phyloP scores from a whole-genome alignment of 148 eudicot species.

The Suaeda aralocaspica region DNA sequence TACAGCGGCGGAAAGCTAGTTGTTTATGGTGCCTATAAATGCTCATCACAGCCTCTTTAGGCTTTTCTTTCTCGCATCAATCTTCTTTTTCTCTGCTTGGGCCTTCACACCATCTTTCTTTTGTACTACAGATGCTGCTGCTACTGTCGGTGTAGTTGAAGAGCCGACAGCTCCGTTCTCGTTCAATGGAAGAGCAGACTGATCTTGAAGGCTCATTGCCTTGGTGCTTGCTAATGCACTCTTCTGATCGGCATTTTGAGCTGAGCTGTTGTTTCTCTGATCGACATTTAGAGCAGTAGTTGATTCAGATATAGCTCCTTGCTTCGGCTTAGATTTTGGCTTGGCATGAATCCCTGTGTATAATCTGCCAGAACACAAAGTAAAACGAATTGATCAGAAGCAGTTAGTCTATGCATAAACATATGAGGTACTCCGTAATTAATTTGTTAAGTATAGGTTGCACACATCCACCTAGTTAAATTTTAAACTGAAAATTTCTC shows the following conservation, averaged over 20 bases:
- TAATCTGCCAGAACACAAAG: too few species aligned
- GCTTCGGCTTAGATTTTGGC: slow-evolving; percentile 73
- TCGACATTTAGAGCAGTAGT: slow-evolving; percentile 73
- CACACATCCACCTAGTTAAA: too few species aligned
- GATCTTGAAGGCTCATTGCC: slow-evolving; percentile 44
- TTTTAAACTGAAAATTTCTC: too few species aligned
- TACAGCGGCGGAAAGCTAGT: too few species aligned
- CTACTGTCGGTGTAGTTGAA: slow-evolving; percentile 43
- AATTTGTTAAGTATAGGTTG: too few species aligned
- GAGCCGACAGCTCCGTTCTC: slow-evolving; percentile 34
- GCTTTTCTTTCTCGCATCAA: slow-evolving; percentile 93
- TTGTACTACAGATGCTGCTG: slow-evolving; percentile 13
- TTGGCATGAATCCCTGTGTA: slow-evolving; percentile 95
- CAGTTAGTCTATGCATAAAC: too few species aligned
- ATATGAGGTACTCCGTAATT: too few species aligned
- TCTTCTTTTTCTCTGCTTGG: slow-evolving; percentile 75
- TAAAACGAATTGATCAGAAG: too few species aligned
- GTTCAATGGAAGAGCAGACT: slow-evolving; percentile 23
- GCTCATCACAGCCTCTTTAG: slow-evolving; percentile 54
- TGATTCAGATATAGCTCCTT: slow-evolving; percentile 70
- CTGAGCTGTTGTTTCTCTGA: slow-evolving; percentile 36
- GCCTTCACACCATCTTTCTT: slow-evolving; percentile 61
- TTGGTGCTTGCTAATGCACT: slow-evolving; percentile 38
- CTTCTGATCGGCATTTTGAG: background rate
- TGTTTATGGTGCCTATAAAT: too few species aligned